Base-by-base conservation (phyloP, 768 basidiomycete genomes). In the Boletus subcaerulescens region DNA sequence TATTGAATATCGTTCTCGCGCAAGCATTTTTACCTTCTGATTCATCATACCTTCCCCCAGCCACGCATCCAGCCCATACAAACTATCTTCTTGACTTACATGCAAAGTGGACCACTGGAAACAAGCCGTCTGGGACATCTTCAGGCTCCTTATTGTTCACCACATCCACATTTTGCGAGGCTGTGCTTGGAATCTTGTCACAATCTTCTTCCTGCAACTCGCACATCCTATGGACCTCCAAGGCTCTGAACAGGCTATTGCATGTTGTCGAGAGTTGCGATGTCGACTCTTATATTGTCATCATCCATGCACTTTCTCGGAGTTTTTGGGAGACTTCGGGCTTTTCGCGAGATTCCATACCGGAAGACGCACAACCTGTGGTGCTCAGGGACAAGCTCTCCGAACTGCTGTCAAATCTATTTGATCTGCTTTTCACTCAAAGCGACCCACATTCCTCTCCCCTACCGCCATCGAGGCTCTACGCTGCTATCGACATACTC, bases 1-100 rank as follows among this genome's bases (percentile, higher is more conserved):
- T 84, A 36, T 73, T 86, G 35, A 67, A 67, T 46, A 56, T 62
- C 11, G 60, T 82, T 41, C 70, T 86, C 35, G 63, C 61, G 4
- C 63, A 74, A 38, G 72, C 80, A 24, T 62, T 80, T 29, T 48
- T 66, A 5, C 56, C 76, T 13, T 48, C 64, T 24, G 52, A 65
- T 29, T 42, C 57, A 17, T 53, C 56, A n/a, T 58, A 49, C 50
- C 53, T 59, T 3, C 68, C 73, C 3, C 70, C 68, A 13, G 66
- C 78, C 41, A 73, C 71, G 17, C 78, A 82, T 50, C 74, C 79
- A 4, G 70, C 74, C 3, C 79, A 83, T 64, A 66, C 70, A 13
- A 70, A 68, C 46, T 84, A 79, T 60, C 74, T 85, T 39, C 56
- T 74, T 15, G 75, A 79, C 43, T 71, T 84, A 29, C 70, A 69